These are phyloP conservation scores for Coemansia sp. DNA, from an alignment of 192 early-diverging fungal species.

Conservation along the genomic window DNA sequence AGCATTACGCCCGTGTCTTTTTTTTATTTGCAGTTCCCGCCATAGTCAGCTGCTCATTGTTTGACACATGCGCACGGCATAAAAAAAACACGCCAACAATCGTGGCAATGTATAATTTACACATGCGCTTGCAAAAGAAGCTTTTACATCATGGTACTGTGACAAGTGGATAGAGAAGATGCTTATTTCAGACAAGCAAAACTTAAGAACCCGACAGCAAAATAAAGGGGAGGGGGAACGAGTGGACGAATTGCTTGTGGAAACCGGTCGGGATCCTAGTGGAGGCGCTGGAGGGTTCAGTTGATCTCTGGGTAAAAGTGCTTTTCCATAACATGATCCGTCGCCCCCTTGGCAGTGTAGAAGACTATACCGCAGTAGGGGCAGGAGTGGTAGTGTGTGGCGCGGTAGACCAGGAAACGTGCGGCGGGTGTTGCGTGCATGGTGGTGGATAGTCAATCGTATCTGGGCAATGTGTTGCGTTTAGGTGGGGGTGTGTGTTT, in stretches of 20 bases:
- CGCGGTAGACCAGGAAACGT: too few relatives aligned
- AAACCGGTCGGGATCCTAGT: neutral
- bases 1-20: too few relatives aligned
- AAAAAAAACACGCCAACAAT: too few relatives aligned
- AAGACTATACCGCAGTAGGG: neutral
- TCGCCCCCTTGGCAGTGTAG: neutral
- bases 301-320: conserved; percentile 10
- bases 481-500: too few relatives aligned
- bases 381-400: too few relatives aligned
- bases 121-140: neutral
- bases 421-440: too few relatives aligned
- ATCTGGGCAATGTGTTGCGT: too few relatives aligned
- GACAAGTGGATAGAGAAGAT: neutral
- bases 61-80: too few relatives aligned
- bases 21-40: too few relatives aligned
- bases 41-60: too few relatives aligned
- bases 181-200: neutral
- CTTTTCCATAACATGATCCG: conserved; percentile 1
- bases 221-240: neutral
- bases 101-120: conserved; percentile 35
- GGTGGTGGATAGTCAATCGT: too few relatives aligned
- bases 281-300: neutral
- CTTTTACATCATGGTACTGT: neutral
- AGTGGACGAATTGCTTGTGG: too few relatives aligned
- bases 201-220: neutral